Base-by-base conservation (phyloP, 805 yeast species). In the Starmerella bombicola region DNA sequence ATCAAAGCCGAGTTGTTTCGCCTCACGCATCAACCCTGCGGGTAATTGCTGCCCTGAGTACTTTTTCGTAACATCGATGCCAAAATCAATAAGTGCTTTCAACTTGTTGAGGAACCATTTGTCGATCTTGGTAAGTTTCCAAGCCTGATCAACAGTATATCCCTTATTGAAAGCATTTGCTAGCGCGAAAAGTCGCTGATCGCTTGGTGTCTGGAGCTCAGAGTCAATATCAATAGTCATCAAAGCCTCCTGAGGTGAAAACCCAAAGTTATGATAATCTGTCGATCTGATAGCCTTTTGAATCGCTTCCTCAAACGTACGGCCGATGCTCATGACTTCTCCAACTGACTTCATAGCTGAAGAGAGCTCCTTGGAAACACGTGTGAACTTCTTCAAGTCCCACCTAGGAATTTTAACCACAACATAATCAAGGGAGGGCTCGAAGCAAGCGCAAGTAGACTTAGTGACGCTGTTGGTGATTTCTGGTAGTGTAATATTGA, bases 261-360 rank as follows among this genome's bases (percentile, higher is more conserved):
- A 91, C 45, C 99, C 99, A 54, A 85, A 68, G 69, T 91, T 91
- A 49, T 81, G 93, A 64, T 91, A 88, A 60, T 91, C 98, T 25
- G 94, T 85, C 15, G 94, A 81, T 64, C 98, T 74, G 52, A 91
- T 85, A 43, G 97, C 98, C 67, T 88, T 88, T 64, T 91, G 98
- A 50, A 88, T 82, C 8, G 96, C 94, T 62, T 88, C 98, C 65
- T 88, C 98, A 53, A 88, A 88, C 21, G 93, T 88, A 63, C 98
- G 74, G 57, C 98, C 98, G 57, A 88, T 83, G 52, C 88, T 74
- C 98, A 88, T 88, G 39, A 91, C 97, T 64, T 88, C 98, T 69
- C 98, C 98, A 51, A 88, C 97, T 47, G 96, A 85, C 67, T 88
- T 88, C 98, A 88, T 88, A 23, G 95, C 76, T 2, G 96, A 85